A percentile compares a stretch with the other conserved stretches of the same genome.
phyloP scores from a whole-genome alignment of 345 rosid genomes.

The Eutrema japonicum region DNA sequence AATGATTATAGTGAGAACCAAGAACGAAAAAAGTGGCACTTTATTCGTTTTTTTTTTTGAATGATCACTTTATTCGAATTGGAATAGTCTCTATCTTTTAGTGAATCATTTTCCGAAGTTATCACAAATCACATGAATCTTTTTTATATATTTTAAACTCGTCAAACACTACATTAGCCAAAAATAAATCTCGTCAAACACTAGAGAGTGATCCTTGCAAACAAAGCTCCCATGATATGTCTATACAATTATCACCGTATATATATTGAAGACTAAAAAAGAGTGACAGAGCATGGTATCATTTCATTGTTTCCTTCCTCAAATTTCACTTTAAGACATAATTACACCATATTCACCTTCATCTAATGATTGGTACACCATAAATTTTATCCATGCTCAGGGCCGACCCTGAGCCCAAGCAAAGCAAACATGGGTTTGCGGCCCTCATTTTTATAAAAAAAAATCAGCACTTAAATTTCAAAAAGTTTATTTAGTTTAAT shows the following conservation, averaged over 20 bases:
- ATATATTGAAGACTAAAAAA: background rate
- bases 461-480: no score
- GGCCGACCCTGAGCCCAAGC: no score
- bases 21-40: background rate
- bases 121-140: constrained; percentile 1
- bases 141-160: constrained; percentile 1
- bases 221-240: constrained; percentile 12
- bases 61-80: background rate
- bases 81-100: background rate
- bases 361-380: constrained; percentile 7
- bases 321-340: constrained; percentile 5
- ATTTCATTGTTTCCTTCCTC: constrained; percentile 7
- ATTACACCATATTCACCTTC: constrained; percentile 9
- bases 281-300: background rate
- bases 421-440: no score
- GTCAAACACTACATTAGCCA: background rate
- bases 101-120: background rate
- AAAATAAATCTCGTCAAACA: background rate
- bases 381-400: background rate
- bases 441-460: no score
- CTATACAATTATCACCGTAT: background rate
- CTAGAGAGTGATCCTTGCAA: constrained; percentile 15
- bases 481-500: no score
- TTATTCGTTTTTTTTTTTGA: background rate
- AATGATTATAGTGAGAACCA: background rate